Base-by-base conservation (phyloP, 1,284 basidiomycete genomes). In the Cryptococcus depauperatus region DNA sequence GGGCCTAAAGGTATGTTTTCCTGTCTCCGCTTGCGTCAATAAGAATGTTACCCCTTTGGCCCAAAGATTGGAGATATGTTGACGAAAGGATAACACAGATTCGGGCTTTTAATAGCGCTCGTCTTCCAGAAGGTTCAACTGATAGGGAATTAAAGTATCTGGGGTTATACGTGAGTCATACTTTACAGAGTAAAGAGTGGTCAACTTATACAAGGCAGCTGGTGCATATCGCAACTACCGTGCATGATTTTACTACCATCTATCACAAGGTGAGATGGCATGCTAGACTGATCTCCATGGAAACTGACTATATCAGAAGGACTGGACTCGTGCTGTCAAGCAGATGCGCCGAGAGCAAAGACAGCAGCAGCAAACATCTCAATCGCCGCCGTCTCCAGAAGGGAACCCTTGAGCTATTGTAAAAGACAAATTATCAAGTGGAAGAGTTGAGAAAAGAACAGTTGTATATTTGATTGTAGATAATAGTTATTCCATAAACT, bases 71-170 rank as follows among this genome's bases (percentile, higher is more conserved):
- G 29, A 30, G 11, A 30, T 16, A 16, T 13, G 29, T 16, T 30
- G 29, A 30, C 29, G 5, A 30, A 30, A 13, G 29, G 29, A 13
- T 11, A 30, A 30, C 18, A 13, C 29, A 67, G 74, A 88, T 90
- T 27, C 78, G 79, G 21, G 78, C 87, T 0, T 90, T 83, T 74
- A 85, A 83, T 64, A 76, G 81, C 50, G 84, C 84, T 0, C 80
- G 84, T 52, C 83, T 80, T 11, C 63, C 71, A 9, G 76, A 79
- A 49, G 64, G 69, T 6, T 74, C 76, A 6, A 70, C 72, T 10
- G 85, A 88, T 60, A 75, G 77, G 41, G 84, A 87, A 57, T 73
- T 89, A 6, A 69, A 72, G 35, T 82, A 79, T 56, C 71, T 88
- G 13, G 71, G 76, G 7, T 70, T 70, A 39, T 89, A 89, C 58